phyloP scores from a whole-genome alignment of 2,329 filamentous ascomycete genomes.

The Trichoderma sp. region DNA sequence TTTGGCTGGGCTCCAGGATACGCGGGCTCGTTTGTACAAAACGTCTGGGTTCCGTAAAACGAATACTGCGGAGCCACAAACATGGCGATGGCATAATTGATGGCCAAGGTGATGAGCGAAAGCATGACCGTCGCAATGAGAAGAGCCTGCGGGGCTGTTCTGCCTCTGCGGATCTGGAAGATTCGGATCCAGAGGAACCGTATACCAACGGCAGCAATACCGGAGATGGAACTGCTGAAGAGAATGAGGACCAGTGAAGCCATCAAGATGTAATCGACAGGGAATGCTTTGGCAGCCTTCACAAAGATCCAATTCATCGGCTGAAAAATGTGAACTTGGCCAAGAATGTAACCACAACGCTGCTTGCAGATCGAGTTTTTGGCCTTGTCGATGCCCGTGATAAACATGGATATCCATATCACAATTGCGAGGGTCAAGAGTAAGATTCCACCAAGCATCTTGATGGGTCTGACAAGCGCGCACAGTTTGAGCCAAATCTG shows the following conservation, averaged over 20 bases:
- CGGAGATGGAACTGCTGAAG: conserved; percentile 84
- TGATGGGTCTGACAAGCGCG: conserved; percentile 82
- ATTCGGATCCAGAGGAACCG: conserved; percentile 94
- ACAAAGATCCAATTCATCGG: conserved; percentile 85
- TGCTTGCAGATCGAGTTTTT: conserved; percentile 92
- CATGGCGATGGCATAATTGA: conserved; percentile 92
- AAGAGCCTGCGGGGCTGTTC: conserved; percentile 88
- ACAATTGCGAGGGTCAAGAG: conserved; percentile 73
- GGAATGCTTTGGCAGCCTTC: conserved; percentile 79
- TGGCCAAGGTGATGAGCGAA: conserved; percentile 82
- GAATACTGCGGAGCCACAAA: conserved; percentile 95
- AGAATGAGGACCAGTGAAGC: conserved; percentile 81
- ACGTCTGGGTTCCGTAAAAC: conserved; percentile 91
- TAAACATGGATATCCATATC: conserved; percentile 88
- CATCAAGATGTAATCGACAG: conserved; percentile 90
- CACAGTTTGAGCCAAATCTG: conserved; percentile 77
- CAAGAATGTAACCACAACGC: conserved; percentile 89
- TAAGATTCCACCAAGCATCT: conserved; percentile 80
- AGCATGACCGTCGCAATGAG: conserved; percentile 89
- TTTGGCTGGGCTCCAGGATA: conserved; percentile 69
- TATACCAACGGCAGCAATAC: conserved; percentile 84
- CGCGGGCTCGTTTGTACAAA: conserved; percentile 72
- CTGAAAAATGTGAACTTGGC: conserved; percentile 86
- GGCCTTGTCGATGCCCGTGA: conserved; percentile 94
- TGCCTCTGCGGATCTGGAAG: conserved; percentile 85